Conservation (phyloP, 257 asterid genomes). For the Galeopsis tetrahit region DNA sequence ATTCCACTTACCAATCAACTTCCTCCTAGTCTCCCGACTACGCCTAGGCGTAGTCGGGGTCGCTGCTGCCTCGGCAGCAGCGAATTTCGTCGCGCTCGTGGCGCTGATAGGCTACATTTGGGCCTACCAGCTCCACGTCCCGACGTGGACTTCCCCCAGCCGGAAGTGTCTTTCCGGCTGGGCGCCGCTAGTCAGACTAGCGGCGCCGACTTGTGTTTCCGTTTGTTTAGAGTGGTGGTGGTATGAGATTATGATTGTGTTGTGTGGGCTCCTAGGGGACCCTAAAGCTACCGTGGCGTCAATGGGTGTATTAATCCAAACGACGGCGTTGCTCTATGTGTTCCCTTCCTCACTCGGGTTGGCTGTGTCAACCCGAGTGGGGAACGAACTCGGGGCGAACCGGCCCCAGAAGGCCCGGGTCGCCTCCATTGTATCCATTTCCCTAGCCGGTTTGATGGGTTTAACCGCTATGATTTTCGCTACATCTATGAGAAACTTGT, state of each 20-base stretch:
- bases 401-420: slow-evolving; percentile 64
- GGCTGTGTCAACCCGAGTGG: slow-evolving; percentile 84
- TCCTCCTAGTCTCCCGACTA: slow-evolving; percentile 51
- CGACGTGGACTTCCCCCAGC: slow-evolving; percentile 67
- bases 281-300: slow-evolving; percentile 84
- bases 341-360: slow-evolving; percentile 71
- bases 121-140: slow-evolving; percentile 50
- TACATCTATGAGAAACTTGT: slow-evolving; percentile 36
- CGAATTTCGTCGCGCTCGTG: slow-evolving; percentile 48
- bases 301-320: slow-evolving; percentile 76
- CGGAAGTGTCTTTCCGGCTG: slow-evolving; percentile 65
- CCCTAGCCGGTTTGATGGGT: slow-evolving; percentile 62
- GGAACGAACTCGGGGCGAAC: slow-evolving; percentile 82
- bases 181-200: slow-evolving; percentile 72
- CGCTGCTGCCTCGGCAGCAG: slow-evolving; percentile 76
- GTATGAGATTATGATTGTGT: slow-evolving; percentile 83
- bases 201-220: slow-evolving; percentile 84
- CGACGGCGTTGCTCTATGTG: slow-evolving; percentile 73
- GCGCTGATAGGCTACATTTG: slow-evolving; percentile 48
- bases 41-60: slow-evolving; percentile 75
- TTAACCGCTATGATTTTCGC: slow-evolving; percentile 65
- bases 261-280: slow-evolving; percentile 77
- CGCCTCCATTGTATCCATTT: slow-evolving; percentile 48
- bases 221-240: slow-evolving; percentile 97
- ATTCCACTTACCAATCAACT: slow-evolving; percentile 60